Conservation (phyloP, 345 rosid genomes). For the Hypericum androsaemum region DNA sequence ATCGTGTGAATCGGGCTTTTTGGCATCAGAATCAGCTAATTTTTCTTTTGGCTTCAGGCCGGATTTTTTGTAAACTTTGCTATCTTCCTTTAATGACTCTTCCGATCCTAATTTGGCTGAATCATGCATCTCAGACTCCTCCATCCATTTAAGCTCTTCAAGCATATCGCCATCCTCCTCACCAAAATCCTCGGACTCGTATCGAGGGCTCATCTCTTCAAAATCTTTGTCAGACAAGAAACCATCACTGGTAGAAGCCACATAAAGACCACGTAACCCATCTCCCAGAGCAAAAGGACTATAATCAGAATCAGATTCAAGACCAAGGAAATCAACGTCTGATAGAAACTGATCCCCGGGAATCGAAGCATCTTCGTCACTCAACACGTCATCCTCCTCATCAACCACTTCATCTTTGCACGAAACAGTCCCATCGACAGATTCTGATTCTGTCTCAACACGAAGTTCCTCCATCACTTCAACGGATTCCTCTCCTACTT, state of each 20-base stretch:
- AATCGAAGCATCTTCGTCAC: slow-evolving; percentile 11
- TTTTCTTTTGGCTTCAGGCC: slow-evolving; percentile 2
- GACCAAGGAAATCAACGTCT: slow-evolving; percentile 27
- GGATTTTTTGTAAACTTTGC: slow-evolving; percentile 5
- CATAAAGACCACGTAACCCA: slow-evolving; percentile 27
- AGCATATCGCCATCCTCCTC: slow-evolving; percentile 17
- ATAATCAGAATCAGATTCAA: slow-evolving; percentile 33
- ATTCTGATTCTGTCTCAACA: neutral
- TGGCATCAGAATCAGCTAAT: neutral
- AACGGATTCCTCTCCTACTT: slow-evolving; percentile 11
- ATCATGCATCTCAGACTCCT: slow-evolving; percentile 17
- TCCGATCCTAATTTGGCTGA: slow-evolving; percentile 1
- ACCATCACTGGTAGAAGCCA: slow-evolving; percentile 35
- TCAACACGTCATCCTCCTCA: slow-evolving; percentile 10
- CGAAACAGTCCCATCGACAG: neutral
- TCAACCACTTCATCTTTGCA: slow-evolving; percentile 9
- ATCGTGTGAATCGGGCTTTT: slow-evolving; percentile 10
- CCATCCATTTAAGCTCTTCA: slow-evolving; percentile 23
- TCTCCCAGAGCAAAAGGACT: slow-evolving; percentile 49
- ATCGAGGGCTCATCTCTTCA: slow-evolving; percentile 17
- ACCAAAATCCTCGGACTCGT: neutral
- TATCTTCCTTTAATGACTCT: slow-evolving; percentile 4
- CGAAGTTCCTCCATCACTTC: neutral
- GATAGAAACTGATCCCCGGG: slow-evolving; percentile 26
- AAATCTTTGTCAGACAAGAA: slow-evolving; percentile 53